phyloP scores from a whole-genome alignment of 2,329 filamentous ascomycete genomes.

The Metarhizium brunneum region DNA sequence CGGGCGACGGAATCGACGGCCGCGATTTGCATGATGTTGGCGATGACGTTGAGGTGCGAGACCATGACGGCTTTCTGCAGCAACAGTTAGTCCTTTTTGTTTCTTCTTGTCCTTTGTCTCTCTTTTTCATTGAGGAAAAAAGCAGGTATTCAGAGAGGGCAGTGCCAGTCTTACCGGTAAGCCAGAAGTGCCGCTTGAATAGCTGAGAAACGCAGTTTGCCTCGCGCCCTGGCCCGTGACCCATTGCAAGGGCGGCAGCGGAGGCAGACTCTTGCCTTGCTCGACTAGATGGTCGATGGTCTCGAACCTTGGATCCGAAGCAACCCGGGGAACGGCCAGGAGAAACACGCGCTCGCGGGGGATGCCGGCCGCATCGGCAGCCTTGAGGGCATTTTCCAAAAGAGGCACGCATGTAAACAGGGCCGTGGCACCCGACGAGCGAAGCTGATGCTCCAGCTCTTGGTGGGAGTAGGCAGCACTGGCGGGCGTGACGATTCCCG shows the following conservation, averaged over 20 bases:
- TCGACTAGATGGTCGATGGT: constrained; percentile 58
- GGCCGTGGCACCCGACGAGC: constrained; percentile 57
- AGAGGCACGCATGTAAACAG: constrained; percentile 65
- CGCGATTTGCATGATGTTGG: constrained; percentile 58
- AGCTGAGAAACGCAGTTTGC: constrained; percentile 64
- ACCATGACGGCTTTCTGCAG: constrained; percentile 74
- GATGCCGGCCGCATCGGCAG: constrained; percentile 54
- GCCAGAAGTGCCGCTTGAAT: constrained; percentile 72
- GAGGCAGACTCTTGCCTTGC: constrained; percentile 45
- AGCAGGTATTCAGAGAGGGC: not conserved
- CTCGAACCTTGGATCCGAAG: constrained; percentile 43
- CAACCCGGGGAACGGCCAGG: constrained; percentile 54
- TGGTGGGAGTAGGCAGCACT: constrained; percentile 63
- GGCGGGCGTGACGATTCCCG: constrained; percentile 65
- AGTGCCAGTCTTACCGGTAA: constrained; percentile 46
- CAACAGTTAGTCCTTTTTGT: not conserved
- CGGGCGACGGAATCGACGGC: constrained; percentile 32
- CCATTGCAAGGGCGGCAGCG: constrained; percentile 50
- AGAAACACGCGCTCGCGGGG: constrained; percentile 58
- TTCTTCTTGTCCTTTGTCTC: too few relatives aligned
- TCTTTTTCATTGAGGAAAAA: not conserved
- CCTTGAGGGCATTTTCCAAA: constrained; percentile 53
- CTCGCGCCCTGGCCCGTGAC: constrained; percentile 53
- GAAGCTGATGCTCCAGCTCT: constrained; percentile 65
- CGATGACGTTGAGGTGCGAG: constrained; percentile 69